Evolutionary conservation across 1,284 basidiomycete species (phyloP), one percentile per base, ranked within the genome.

Genomic region (Schizophyllum amplum): DNA sequence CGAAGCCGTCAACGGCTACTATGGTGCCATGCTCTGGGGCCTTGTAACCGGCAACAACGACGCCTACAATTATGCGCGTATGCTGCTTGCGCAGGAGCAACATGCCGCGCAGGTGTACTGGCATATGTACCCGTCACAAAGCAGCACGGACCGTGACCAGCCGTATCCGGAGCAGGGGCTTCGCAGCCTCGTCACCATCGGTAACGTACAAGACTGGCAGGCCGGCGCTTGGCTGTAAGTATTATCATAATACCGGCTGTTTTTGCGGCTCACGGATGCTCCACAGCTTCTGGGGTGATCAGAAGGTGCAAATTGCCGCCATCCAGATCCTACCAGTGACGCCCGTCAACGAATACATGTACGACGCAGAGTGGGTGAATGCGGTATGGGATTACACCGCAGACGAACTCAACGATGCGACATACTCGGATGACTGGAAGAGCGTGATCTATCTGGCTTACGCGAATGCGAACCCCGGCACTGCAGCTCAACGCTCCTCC

Each of bases 321-420:
- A 72, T 72, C 27, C 71, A 72, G 54, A 71, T 72, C 20, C 62
- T 72, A 1, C 71, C 71, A 0, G 66, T 72, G 27, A 72, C 69
- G 0, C 71, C 71, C 5, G 64, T 69, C 55, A 71, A 71, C 57
- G 71, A 72, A 53, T 62, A 64, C 24, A 59, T 70, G 63, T 71
- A 71, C 62, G 69, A 70, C 56, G 57, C 69, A 4, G 53, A 65
- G 5, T 72, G 71, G 71, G 61, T 65, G 3, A 61, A 63, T 21
- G 63, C 62, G 21, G 63, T 70, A 13, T 65, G 63, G 56, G 58
- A 62, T 52, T 71, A 71, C 56, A 62, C 69, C 4, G 54, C 61
- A 1, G 46, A 52, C 33, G 71, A 72, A 58, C 52, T 72, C 33
- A 65, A 62, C 47, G 59, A 72, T 53, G 46, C 67, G 17, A 60